A percentile compares a stretch with the other conserved stretches of the same genome.
Conservation (phyloP, 768 basidiomycete genomes). For the Agaricus bisporus region DNA sequence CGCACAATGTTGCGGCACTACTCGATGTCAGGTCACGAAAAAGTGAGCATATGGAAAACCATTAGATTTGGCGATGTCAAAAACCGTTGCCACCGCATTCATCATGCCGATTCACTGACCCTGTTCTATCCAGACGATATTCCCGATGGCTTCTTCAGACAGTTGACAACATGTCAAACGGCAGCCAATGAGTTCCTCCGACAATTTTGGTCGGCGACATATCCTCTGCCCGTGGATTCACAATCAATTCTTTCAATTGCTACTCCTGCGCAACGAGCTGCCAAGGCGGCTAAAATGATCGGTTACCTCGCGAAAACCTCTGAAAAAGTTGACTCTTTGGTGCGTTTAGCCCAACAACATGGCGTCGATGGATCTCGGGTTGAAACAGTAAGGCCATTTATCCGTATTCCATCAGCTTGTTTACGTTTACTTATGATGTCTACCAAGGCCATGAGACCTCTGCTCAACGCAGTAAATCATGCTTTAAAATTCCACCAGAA, state of each 20-base stretch:
- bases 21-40: constrained; percentile 61
- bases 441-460: constrained; percentile 68
- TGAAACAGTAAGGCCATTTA: constrained; percentile 46
- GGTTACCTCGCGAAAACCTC: constrained; percentile 73
- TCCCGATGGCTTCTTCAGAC: constrained; percentile 68
- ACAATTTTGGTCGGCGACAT: constrained; percentile 89
- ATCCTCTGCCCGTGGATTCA: constrained; percentile 61
- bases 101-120: background rate
- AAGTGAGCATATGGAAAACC: constrained; percentile 34
- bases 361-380: constrained; percentile 60
- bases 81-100: background rate
- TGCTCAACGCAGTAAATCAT: constrained; percentile 66
- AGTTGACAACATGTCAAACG: constrained; percentile 87
- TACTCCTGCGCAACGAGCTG: constrained; percentile 63
- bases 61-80: background rate
- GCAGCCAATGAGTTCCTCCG: constrained; percentile 94
- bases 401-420: background rate
- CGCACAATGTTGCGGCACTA: constrained; percentile 69
- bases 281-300: constrained; percentile 85
- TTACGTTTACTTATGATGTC: background rate
- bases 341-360: constrained; percentile 51
- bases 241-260: constrained; percentile 26
- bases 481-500: constrained; percentile 58
- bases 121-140: constrained; percentile 54
- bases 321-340: constrained; percentile 78